phyloP scores from a whole-genome alignment of 2,329 filamentous ascomycete species.

The Penicillium frequentans region DNA sequence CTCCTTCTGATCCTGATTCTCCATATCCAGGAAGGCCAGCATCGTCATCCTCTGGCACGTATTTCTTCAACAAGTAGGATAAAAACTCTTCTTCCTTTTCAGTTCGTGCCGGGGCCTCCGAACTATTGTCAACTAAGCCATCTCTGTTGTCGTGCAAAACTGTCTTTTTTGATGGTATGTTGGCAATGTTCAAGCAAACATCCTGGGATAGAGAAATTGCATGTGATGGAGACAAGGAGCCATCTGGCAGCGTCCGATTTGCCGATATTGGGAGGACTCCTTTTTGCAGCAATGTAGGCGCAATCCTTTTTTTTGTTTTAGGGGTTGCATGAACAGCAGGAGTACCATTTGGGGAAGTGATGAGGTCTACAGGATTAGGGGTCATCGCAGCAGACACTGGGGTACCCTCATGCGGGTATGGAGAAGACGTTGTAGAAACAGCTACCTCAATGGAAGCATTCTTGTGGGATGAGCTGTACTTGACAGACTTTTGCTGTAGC shows the following conservation, averaged over 20 bases:
- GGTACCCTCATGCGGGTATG: background rate
- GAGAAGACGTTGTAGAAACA: background rate
- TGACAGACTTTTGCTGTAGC: conserved; percentile 54
- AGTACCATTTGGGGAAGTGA: background rate
- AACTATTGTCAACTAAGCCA: background rate
- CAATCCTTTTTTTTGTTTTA: background rate
- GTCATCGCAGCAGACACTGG: background rate
- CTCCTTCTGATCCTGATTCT: conserved; percentile 54
- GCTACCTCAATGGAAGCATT: background rate
- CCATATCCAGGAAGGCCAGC: conserved; percentile 54
- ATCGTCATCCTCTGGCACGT: conserved; percentile 42
- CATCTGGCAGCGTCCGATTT: no score
- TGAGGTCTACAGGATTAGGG: background rate
- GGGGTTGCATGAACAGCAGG: no score
- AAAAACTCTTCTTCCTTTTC: conserved; percentile 15
- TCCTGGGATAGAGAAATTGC: background rate
- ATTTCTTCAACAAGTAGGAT: conserved; percentile 44
- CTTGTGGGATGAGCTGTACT: conserved; percentile 41
- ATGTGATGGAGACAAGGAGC: background rate
- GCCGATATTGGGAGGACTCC: background rate
- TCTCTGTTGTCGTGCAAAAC: background rate
- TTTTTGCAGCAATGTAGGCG: background rate
- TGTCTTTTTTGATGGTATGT: background rate
- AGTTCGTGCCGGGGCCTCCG: background rate
- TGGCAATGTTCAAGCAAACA: background rate